These are phyloP conservation scores for Aspergillus ostianus DNA, from an alignment of 495 filamentous ascomycete species.

Conservation along the genomic window DNA sequence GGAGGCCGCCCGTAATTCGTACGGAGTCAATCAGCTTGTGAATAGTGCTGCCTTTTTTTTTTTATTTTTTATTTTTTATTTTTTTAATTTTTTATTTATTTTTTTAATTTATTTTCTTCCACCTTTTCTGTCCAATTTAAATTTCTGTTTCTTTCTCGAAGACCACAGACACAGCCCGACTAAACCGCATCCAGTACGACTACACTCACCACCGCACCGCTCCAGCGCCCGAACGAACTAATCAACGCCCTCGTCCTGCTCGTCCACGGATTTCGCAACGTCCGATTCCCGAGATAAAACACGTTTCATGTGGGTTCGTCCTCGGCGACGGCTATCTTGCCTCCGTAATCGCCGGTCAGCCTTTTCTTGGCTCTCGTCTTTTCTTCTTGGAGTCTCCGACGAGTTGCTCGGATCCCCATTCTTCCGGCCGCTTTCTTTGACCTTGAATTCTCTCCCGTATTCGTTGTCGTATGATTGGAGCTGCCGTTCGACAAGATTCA, in stretches of 20 bases:
- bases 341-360: background rate
- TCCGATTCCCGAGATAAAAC: conserved; percentile 7
- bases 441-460: background rate
- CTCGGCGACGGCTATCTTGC: background rate
- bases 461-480: background rate
- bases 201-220: no score
- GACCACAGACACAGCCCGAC: no score
- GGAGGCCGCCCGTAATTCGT: no score
- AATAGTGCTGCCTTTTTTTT: background rate
- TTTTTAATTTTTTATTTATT: background rate
- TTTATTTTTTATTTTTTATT: no score
- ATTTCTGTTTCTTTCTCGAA: background rate
- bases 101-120: no score
- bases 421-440: background rate
- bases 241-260: no score
- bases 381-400: no score
- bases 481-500: background rate
- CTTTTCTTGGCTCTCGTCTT: background rate
- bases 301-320: background rate
- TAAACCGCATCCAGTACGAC: no score
- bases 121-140: background rate
- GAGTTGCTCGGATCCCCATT: background rate
- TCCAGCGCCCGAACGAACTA: no score
- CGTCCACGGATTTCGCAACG: conserved; percentile 3
- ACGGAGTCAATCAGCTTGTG: no score